A percentile compares a stretch with the other conserved stretches of the same genome.
These are phyloP conservation scores for Dictyostelium firmibasis DNA, from an alignment of 78 protist genomes.

Conservation along the genomic window DNA sequence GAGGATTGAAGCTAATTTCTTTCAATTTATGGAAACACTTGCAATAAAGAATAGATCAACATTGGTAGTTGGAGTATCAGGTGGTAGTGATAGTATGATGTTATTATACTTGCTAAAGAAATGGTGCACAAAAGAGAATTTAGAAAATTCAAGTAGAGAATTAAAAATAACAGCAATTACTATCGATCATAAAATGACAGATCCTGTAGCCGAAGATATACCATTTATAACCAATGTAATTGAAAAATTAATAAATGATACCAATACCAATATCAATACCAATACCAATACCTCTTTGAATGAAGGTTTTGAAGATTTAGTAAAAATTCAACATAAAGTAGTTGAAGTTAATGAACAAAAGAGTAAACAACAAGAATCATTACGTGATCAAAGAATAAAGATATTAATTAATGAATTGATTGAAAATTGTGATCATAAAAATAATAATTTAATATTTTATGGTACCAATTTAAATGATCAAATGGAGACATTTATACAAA, in stretches of 20 bases:
- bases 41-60: not conserved
- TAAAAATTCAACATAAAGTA: not conserved
- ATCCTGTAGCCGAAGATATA: not conserved
- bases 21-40: not conserved
- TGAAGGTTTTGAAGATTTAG: not conserved
- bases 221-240: not conserved
- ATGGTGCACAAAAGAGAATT: not conserved
- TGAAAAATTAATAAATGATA: not conserved
- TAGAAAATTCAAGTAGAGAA: not conserved
- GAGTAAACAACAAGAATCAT: not conserved
- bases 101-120: not conserved
- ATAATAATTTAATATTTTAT: not conserved
- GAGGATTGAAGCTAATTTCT: not conserved
- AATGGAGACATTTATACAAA: conserved; percentile 10
- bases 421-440: not conserved
- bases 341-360: not conserved
- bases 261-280: too few species aligned
- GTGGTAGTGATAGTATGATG: conserved; percentile 5
- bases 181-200: not conserved
- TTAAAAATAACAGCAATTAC: not conserved
- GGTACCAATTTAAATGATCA: not conserved
- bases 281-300: too few species aligned
- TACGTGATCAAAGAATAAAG: not conserved
- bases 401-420: not conserved
- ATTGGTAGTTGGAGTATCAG: not conserved